These are phyloP conservation scores for Chenopodium suecicum DNA, from an alignment of 148 eudicot species.

Conservation along the genomic window DNA sequence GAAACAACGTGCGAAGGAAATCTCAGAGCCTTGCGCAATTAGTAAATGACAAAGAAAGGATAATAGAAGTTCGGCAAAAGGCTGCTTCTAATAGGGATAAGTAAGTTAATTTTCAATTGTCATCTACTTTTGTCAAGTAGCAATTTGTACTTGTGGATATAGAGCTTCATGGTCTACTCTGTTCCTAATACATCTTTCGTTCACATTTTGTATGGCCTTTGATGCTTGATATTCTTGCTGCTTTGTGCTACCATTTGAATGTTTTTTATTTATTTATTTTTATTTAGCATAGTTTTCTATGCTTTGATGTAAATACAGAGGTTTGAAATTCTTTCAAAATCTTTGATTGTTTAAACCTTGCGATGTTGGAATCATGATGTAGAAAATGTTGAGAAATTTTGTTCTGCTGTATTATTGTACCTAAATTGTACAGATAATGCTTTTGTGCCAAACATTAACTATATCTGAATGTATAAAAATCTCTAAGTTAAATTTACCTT, in stretches of 20 bases:
- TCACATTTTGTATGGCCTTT: background rate
- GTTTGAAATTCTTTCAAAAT: background rate
- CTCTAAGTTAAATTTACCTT: background rate
- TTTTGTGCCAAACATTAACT: background rate
- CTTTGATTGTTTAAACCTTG: background rate
- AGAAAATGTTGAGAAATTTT: background rate
- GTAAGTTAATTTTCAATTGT: conserved; percentile 44
- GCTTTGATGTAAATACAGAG: background rate
- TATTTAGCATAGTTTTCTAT: background rate
- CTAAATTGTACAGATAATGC: background rate
- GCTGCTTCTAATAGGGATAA: conserved; percentile 94
- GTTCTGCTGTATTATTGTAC: background rate
- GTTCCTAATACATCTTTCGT: too few species aligned
- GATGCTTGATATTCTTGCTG: background rate
- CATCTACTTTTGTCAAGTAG: background rate
- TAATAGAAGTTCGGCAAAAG: conserved; percentile 89
- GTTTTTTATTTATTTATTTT: background rate
- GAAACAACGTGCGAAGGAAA: conserved; percentile 86
- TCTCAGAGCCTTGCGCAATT: conserved; percentile 87
- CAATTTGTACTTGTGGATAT: background rate
- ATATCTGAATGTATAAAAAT: background rate
- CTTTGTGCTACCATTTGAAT: background rate
- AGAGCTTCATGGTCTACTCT: background rate
- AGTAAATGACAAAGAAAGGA: conserved; percentile 92
- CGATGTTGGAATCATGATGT: background rate